Evolutionary conservation across 1,284 basidiomycete genomes (phyloP), one percentile per base, ranked within the genome.

Genomic region (Ceratobasidium sp.): DNA sequence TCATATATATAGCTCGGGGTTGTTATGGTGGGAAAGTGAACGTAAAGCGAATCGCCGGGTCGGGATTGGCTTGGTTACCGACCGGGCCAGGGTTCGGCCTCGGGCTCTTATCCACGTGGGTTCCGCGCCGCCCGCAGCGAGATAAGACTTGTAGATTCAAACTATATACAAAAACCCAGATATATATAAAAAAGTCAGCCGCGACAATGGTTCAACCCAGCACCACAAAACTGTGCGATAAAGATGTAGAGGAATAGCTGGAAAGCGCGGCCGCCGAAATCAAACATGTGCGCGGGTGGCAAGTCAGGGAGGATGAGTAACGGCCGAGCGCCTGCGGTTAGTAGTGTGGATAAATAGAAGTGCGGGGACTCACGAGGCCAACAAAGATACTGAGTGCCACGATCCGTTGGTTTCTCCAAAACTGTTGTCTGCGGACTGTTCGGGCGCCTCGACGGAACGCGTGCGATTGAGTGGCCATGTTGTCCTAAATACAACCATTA

Each of bases 381-480:
- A 95, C 90, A 53, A 95, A 78, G 8, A 87, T 81, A 50, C 85
- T 85, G 44, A 98, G 78, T 1, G 81, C 85, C 74, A 92, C 76
- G 56, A 94, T 86, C 78, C 90, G 88, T 72, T 82, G 87, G 76
- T 93, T 96, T 79, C 87, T 89, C 95, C 95, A 99, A 93, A 96
- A 98, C 90, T 98, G 96, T 77, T 95, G 88, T 71, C 95, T 83
- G 52, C 96, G 82, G 14, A 95, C 87, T 1, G 84, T 87, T 42
- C 94, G 84, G 5, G 95, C 95, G 1, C 96, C 92, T 58, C 96
- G 83, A 53, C 95, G 81, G 80, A 99, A 99, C 1, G 94, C 94
- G n/a, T 93, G 91, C 6, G 95, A 94, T 78, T 99, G 95, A 29
- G 88, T 89, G 1, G 93, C 92, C 84, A 98, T 93, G 69, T 86